Base-by-base conservation (phyloP, 2,329 filamentous ascomycete species). In the Hirsutella minnesotensis region DNA sequence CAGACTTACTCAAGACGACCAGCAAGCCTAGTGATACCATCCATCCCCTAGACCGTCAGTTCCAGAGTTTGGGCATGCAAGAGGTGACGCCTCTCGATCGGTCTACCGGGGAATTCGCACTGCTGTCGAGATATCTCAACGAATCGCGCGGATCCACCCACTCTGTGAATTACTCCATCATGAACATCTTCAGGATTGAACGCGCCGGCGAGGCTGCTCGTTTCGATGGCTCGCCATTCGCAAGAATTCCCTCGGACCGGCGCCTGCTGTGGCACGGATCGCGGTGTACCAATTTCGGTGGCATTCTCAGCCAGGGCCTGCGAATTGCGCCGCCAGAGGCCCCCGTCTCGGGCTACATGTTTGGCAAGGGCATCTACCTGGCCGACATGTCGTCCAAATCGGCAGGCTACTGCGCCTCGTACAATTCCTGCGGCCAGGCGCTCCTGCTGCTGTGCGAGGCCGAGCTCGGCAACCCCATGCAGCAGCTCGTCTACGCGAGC, bases 291-390 rank as follows among this genome's bases (percentile, higher is more conserved):
- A 94, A 94, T 59, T 94, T 81, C 50, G 86, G 83, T 55, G 88
- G 87, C 55, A 95, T 95, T 46, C 75, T 94, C 35, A 83, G 79
- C 44, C 86, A 94, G 60, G 88, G 88, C 49, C 73, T 95, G 7
- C 83, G 86, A n/a, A 94, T 94, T 50, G 88, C 88, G 7, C 88
- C 88, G 0, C 82, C 83, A 0, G 82, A 94, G 59, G 87, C 87
- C 0, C 88, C 86, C 0, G 79, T 79, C 0, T 75, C 71, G 4
- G 86, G 86, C 1, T 88, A 90, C 66, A 90, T 90, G 83, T 94
- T 94, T 51, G 87, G 83, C 44, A 94, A 94, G 61, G 87, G 87
- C 37, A 83, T 94, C 38, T 94, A 94, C 56, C 73, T 94, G 2
- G 86, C 86, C 3, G 86, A 94, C 54, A 88, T 88, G 72, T 83